phyloP scores from a whole-genome alignment of 2,329 filamentous ascomycete genomes.

The Tricladium varicosporioides region DNA sequence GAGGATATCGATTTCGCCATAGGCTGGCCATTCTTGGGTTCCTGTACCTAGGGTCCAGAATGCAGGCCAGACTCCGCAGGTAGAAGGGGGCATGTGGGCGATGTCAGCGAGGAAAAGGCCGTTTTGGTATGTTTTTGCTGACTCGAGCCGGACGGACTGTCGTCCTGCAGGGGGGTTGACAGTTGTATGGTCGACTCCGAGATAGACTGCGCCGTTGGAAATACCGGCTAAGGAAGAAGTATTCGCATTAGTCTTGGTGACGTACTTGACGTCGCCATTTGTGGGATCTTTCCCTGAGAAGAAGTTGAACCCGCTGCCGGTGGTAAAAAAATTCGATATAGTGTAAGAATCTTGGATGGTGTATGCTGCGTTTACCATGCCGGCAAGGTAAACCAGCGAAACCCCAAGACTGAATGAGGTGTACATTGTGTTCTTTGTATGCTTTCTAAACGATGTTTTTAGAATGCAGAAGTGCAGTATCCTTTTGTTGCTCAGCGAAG shows the following conservation, averaged over 20 bases:
- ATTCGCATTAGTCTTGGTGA: slow-evolving; percentile 56
- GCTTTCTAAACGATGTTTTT: neutral
- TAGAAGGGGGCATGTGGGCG: slow-evolving; percentile 55
- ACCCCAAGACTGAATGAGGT: slow-evolving; percentile 28
- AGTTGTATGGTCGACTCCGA: slow-evolving; percentile 67
- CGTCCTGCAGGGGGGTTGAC: slow-evolving; percentile 57
- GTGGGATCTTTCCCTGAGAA: slow-evolving; percentile 65
- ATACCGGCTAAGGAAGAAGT: slow-evolving; percentile 45
- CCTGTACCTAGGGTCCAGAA: slow-evolving; percentile 45
- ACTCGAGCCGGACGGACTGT: slow-evolving; percentile 64
- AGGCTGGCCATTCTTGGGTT: slow-evolving; percentile 64
- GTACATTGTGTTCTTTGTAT: slow-evolving; percentile 21
- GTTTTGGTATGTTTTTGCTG: slow-evolving; percentile 50
- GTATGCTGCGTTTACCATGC: slow-evolving; percentile 36
- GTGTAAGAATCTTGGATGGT: slow-evolving; percentile 43
- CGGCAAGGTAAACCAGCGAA: slow-evolving; percentile 29
- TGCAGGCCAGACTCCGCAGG: slow-evolving; percentile 60
- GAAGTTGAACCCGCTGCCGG: slow-evolving; percentile 48
- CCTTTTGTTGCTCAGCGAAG: neutral
- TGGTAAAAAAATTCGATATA: slow-evolving; percentile 41
- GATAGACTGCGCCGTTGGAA: slow-evolving; percentile 53
- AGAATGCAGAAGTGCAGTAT: neutral
- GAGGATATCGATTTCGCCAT: slow-evolving; percentile 77
- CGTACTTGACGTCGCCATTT: slow-evolving; percentile 70
- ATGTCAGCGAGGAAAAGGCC: slow-evolving; percentile 59